Evolutionary conservation across 306 rosid species (phyloP).

Genomic region (barrel medic (Medicago truncatula)): MtrunA17r5.0-ANR NC_053044.1:58173501-58174000

Average conservation of each 20-base stretch:
- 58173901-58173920: slow-evolving; percentile 10
- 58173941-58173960: slow-evolving; percentile 60
- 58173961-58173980: slow-evolving; percentile 81
- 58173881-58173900: background rate
- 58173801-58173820: no score
- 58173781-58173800: slow-evolving; percentile 14
- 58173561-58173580: slow-evolving; percentile 70
- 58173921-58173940: background rate
- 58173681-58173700: background rate
- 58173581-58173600: slow-evolving; percentile 48
- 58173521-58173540: slow-evolving; percentile 37
- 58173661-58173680: no score
- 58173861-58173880: no score
- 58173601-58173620: background rate
- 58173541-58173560: slow-evolving; percentile 46
- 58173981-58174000: slow-evolving; percentile 73
- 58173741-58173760: background rate
- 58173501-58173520: slow-evolving; percentile 46
- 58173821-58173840: no score
- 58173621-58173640: background rate
- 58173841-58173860: no score
- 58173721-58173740: background rate
- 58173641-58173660: background rate
- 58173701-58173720: slow-evolving; percentile 4
- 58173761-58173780: background rate